Percentiles rank a stretch among this genome's conserved stretches.
These are phyloP conservation scores for Haplosporangium sp. DNA, from an alignment of 371 early-diverging fungal species.

Conservation along the genomic window DNA sequence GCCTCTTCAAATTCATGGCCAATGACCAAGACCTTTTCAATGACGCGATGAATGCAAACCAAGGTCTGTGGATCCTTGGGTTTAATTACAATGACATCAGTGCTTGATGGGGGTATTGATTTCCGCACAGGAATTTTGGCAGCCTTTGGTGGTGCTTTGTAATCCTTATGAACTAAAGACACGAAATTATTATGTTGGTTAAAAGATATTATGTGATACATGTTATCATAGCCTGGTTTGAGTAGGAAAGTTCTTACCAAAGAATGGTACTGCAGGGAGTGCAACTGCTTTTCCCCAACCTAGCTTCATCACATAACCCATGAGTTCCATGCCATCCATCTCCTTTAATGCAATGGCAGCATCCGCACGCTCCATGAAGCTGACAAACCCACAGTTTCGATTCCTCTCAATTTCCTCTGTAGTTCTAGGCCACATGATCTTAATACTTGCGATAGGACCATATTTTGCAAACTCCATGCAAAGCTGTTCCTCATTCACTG, in stretches of 20 bases:
- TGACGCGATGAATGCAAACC: slow-evolving; percentile 84
- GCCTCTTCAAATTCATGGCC: slow-evolving; percentile 86
- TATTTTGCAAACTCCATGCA: slow-evolving; percentile 83
- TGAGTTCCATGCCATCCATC: slow-evolving; percentile 80
- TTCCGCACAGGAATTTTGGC: slow-evolving; percentile 29
- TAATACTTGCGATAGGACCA: slow-evolving; percentile 93
- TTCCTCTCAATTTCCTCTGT: slow-evolving; percentile 84
- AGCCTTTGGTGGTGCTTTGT: slow-evolving; percentile 32
- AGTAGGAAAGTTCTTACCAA: slow-evolving; percentile 61
- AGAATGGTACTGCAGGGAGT: slow-evolving; percentile 83
- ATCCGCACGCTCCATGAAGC: slow-evolving; percentile 86
- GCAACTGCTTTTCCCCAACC: slow-evolving; percentile 94
- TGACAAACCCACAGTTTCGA: slow-evolving; percentile 90
- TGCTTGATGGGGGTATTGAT: slow-evolving; percentile 55
- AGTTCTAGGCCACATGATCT: slow-evolving; percentile 96
- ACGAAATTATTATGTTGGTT: no score
- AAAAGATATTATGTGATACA: no score
- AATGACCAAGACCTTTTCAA: slow-evolving; percentile 83
- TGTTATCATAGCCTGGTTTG: not conserved
- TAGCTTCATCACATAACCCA: slow-evolving; percentile 75
- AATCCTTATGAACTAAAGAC: slow-evolving; percentile 46
- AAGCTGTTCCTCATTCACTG: slow-evolving; percentile 75
- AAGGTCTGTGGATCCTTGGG: slow-evolving; percentile 72
- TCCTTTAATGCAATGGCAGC: slow-evolving; percentile 80
- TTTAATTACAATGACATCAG: slow-evolving; percentile 73